phyloP scores from a whole-genome alignment of 805 yeast genomes.

The Saccharomyces kudriavzevii region DNA sequence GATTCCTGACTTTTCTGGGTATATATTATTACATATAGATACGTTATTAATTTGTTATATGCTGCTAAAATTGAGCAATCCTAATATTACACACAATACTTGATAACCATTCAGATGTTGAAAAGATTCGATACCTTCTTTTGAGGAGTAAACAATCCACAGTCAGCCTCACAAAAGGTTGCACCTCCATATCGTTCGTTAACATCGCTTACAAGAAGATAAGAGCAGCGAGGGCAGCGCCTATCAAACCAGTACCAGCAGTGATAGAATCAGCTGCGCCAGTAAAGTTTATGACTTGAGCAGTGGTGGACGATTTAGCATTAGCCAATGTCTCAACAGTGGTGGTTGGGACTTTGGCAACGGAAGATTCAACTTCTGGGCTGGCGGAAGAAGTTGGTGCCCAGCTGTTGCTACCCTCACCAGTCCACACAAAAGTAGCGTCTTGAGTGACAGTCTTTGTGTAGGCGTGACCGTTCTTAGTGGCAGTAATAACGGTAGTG shows the following conservation, averaged over 20 bases:
- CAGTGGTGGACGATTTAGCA: slow-evolving; percentile 1
- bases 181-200: too few relatives aligned
- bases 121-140: too few relatives aligned
- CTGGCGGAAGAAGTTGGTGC: background rate
- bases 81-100: too few relatives aligned
- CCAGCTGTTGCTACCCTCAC: background rate
- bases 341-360: background rate
- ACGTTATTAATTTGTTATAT: too few relatives aligned
- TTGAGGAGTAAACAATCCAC: too few relatives aligned
- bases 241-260: slow-evolving; percentile 6
- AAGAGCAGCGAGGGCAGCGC: slow-evolving; percentile 4
- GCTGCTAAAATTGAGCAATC: too few relatives aligned
- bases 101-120: too few relatives aligned
- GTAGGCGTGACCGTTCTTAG: background rate
- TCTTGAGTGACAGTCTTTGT: background rate
- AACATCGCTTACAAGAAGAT: background rate
- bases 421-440: background rate
- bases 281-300: slow-evolving; percentile 2
- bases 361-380: background rate
- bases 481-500: background rate
- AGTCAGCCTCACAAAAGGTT: too few relatives aligned
- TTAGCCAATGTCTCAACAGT: background rate
- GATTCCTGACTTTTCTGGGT: too few relatives aligned
- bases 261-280: slow-evolving; percentile 6
- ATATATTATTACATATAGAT: too few relatives aligned